These are phyloP conservation scores for Myriosclerotinia curreyana DNA, from an alignment of 2,329 filamentous ascomycete genomes.

Conservation along the genomic window DNA sequence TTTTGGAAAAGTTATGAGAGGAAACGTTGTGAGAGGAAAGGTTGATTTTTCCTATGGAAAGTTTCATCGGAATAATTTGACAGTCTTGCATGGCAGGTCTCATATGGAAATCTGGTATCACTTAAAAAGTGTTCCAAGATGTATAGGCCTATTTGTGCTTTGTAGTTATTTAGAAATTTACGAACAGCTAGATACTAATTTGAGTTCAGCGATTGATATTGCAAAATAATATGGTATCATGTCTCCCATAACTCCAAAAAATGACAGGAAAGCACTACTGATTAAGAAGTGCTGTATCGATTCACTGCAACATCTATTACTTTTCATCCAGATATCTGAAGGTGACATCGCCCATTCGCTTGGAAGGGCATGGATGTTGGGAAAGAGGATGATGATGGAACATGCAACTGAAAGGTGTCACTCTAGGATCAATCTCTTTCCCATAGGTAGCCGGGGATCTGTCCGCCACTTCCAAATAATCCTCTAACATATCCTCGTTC, in stretches of 20 bases:
- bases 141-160: no score
- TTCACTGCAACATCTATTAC: no score
- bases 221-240: no score
- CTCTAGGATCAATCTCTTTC: neutral
- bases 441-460: neutral
- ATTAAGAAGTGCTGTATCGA: neutral
- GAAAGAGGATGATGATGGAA: neutral
- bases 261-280: no score
- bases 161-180: no score
- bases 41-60: neutral
- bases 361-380: neutral
- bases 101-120: no score
- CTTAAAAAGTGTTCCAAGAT: no score
- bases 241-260: no score
- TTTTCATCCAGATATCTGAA: neutral
- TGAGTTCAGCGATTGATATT: no score
- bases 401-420: neutral
- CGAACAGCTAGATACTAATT: no score
- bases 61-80: neutral
- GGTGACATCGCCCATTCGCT: accelerated
- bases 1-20: neutral
- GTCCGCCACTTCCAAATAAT: neutral
- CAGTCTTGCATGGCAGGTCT: no score
- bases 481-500: neutral
- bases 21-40: neutral